Conservation (phyloP, 495 filamentous ascomycete species). For the Articulospora tetracladia region DNA sequence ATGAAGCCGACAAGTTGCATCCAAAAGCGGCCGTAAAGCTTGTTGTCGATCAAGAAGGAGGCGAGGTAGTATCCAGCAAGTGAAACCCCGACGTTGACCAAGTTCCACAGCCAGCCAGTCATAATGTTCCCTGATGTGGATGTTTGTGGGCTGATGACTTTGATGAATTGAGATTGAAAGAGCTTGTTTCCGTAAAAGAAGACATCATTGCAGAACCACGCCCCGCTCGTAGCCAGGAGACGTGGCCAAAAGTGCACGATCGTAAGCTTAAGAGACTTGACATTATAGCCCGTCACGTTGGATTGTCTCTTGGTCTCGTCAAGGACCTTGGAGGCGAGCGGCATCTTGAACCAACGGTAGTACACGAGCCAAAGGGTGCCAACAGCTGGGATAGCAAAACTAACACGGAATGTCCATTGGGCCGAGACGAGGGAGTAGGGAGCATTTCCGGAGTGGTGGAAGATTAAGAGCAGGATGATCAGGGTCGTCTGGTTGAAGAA, state of each 20-base stretch:
- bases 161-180: constrained; percentile 85
- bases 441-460: constrained; percentile 69
- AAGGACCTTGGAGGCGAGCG: constrained; percentile 64
- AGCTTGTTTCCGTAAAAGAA: constrained; percentile 99
- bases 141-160: constrained; percentile 54
- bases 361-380: constrained; percentile 91
- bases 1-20: constrained; percentile 92
- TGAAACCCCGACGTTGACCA: constrained; percentile 80
- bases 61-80: constrained; percentile 75
- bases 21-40: constrained; percentile 85
- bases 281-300: constrained; percentile 83
- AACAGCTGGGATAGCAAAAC: constrained; percentile 78
- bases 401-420: constrained; percentile 83
- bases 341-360: constrained; percentile 89
- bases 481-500: constrained; percentile 84
- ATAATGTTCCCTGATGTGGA: constrained; percentile 56
- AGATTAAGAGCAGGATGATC: constrained; percentile 74
- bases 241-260: constrained; percentile 78
- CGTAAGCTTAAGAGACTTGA: constrained; percentile 69
- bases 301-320: constrained; percentile 74
- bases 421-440: constrained; percentile 67
- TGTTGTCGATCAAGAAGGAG: constrained; percentile 25
- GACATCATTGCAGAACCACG: constrained; percentile 89
- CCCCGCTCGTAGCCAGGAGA: constrained; percentile 75
- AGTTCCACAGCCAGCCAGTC: constrained; percentile 84